Conservation (phyloP, 352 stramenopile genomes). For the Phytophthora uliginosa region DNA sequence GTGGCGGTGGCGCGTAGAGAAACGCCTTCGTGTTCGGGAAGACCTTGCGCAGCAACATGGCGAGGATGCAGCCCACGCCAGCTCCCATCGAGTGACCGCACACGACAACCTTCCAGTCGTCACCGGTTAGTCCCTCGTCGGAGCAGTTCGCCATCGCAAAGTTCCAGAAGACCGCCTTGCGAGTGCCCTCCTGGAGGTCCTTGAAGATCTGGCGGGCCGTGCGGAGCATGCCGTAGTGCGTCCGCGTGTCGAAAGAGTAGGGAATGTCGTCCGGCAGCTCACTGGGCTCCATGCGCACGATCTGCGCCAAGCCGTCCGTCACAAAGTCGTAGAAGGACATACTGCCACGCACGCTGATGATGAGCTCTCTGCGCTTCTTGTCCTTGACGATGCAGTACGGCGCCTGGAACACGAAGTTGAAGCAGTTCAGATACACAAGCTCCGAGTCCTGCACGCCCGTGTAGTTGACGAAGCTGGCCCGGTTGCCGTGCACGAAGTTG, state of each 20-base stretch:
- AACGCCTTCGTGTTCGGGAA: slow-evolving; percentile 70
- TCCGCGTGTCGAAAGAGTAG: slow-evolving; percentile 54
- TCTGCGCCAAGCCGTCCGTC: slow-evolving; percentile 76
- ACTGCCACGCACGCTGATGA: slow-evolving; percentile 80
- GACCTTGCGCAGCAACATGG: slow-evolving; percentile 65
- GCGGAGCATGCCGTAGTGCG: slow-evolving; percentile 80
- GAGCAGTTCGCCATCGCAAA: slow-evolving; percentile 66
- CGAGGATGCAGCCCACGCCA: slow-evolving; percentile 77
- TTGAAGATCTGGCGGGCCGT: slow-evolving; percentile 72
- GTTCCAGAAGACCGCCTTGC: slow-evolving; percentile 74
- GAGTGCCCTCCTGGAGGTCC: slow-evolving; percentile 66
- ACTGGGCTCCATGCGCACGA: slow-evolving; percentile 64
- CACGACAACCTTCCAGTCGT: slow-evolving; percentile 76
- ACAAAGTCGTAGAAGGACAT: slow-evolving; percentile 87
- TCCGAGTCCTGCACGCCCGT: slow-evolving; percentile 65
- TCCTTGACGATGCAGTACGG: slow-evolving; percentile 85
- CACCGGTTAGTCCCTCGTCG: slow-evolving; percentile 13
- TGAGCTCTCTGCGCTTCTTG: slow-evolving; percentile 65
- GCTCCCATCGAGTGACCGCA: slow-evolving; percentile 88
- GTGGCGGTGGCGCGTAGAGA: slow-evolving; percentile 70
- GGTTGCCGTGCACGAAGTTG: slow-evolving; percentile 69
- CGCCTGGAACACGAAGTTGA: slow-evolving; percentile 82
- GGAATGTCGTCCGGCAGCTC: slow-evolving; percentile 68
- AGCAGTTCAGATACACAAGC: slow-evolving; percentile 84
- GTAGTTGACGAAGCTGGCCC: slow-evolving; percentile 77